These are phyloP conservation scores for Actinomortierella ambigua DNA, from an alignment of 371 early-diverging fungal genomes.

Conservation along the genomic window DNA sequence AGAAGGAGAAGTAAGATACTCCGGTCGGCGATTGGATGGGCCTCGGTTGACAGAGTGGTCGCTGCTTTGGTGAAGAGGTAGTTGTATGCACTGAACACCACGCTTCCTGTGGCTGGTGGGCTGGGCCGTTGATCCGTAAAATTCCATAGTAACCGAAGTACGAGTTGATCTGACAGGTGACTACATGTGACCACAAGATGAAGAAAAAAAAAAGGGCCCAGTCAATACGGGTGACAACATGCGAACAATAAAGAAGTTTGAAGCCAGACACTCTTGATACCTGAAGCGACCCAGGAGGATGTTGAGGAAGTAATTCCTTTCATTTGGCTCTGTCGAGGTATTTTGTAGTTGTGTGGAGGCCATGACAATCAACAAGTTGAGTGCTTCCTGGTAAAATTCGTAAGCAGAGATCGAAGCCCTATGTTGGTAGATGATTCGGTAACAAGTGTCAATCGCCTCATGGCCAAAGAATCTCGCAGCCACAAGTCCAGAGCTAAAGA, in stretches of 20 bases:
- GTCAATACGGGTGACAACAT: neutral
- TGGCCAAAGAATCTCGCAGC: conserved; percentile 1
- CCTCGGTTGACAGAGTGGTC: conserved; percentile 49
- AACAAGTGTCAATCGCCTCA: neutral
- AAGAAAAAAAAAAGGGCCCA: neutral
- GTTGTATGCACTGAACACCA: conserved; percentile 74
- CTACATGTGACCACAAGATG: conserved; percentile 17
- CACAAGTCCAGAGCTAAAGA: too few relatives aligned
- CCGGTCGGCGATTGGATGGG: conserved; percentile 66
- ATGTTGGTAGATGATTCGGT: neutral
- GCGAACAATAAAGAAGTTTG: neutral
- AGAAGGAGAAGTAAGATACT: conserved; percentile 65
- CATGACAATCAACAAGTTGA: conserved; percentile 68
- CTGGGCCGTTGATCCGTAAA: conserved; percentile 64
- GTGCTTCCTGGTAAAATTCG: conserved; percentile 72
- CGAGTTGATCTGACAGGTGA: conserved; percentile 61
- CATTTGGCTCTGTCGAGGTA: conserved; percentile 42
- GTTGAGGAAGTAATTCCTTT: conserved; percentile 68
- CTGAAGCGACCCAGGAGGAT: conserved; percentile 58
- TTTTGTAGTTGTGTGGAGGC: conserved; percentile 71
- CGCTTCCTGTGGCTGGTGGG: conserved; percentile 62
- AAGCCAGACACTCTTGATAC: conserved; percentile 35
- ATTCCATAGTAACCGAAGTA: conserved; percentile 63
- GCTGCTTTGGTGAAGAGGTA: conserved; percentile 65
- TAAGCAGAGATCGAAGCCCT: conserved; percentile 63